phyloP scores from a whole-genome alignment of 1,284 basidiomycete genomes.

The Gymnopus androsaceus region DNA sequence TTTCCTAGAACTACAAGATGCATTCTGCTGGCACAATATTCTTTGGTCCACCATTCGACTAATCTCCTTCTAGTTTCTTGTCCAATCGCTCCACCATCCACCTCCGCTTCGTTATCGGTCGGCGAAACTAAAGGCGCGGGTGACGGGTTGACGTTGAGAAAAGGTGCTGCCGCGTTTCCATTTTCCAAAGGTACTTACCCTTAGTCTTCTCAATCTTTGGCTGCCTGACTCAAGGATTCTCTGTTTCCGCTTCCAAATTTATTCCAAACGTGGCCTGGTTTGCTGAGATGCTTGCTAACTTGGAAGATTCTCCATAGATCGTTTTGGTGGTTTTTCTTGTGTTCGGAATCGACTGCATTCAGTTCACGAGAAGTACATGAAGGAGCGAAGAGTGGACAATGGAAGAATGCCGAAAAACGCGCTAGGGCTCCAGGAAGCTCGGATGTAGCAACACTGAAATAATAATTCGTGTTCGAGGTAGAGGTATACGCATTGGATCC shows the following conservation, averaged over 20 bases:
- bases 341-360: constrained; percentile 96
- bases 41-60: constrained; percentile 92
- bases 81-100: constrained; percentile 78
- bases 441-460: constrained; percentile 89
- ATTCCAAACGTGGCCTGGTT: constrained; percentile 82
- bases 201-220: constrained; percentile 53
- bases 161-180: constrained; percentile 16
- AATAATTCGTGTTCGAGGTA: constrained; percentile 92
- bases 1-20: constrained; percentile 88
- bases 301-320: constrained; percentile 98
- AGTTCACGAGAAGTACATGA: constrained; percentile 94
- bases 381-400: constrained; percentile 87
- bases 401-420: constrained; percentile 94
- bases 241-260: constrained; percentile 96
- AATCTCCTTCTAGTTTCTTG: constrained; percentile 89
- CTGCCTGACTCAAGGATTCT: constrained; percentile 78
- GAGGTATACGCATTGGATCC: constrained; percentile 94
- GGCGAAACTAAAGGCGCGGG: constrained; percentile 59
- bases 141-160: constrained; percentile 37
- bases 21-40: constrained; percentile 96
- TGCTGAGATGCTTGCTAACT: constrained; percentile 88
- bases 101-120: constrained; percentile 56
- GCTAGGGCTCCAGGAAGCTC: constrained; percentile 85
- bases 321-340: constrained; percentile 97
- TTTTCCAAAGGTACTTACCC: constrained; percentile 36